Base-by-base conservation (phyloP, 495 filamentous ascomycete genomes). In the Oleoguttula mirabilis region DNA sequence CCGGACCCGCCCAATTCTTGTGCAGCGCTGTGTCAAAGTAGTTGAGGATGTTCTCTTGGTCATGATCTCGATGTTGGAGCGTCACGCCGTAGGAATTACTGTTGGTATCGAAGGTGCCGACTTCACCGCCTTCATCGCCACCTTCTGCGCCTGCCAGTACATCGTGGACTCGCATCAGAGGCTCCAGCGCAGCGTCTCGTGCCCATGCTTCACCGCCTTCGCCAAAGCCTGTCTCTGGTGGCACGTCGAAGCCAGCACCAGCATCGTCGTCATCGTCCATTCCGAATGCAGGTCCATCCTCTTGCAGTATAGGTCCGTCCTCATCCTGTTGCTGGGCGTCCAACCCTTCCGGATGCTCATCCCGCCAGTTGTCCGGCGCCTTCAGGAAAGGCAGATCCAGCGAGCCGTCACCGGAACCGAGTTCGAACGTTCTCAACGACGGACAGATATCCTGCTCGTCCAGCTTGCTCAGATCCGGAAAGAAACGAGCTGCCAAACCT, bases 1-100 rank as follows among this genome's bases (percentile, higher is more conserved):
- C 92, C 27, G 90, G 90, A 35, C 86, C 92, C n/a, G 84, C 85
- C 90, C 90, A 99, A 60, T 94, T 95, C 70, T 93, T 94, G 32
- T 39, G 39, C 20, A 94, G 65, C 7, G 88, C 87, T 54, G 94
- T 80, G 60, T 99, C 90, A 56, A 99, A 99, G 64, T 95, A 99
- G 53, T 80, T 81, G 14, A 99, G 72, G 40, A 99, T 94, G 54
- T 94, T 87, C 47, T 95, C 85, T 52, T 90, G 83, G 36, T 80
- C 71, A 25, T 75, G 10, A 35, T 66, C 61, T 14, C 67, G 60
- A 52, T 80, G 77, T 16, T 73, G 73, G 60, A 93, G 73, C 7
- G 81, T 79, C 12, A 93, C 70, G 25, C 75, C 67, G 56, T 82
- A 90, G 32, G 80, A 64, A 36, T 75, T 73, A 21, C 65, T 69